Evolutionary conservation across 2,329 filamentous ascomycete genomes (phyloP).

Genomic region (Alternaria infectoria): DNA sequence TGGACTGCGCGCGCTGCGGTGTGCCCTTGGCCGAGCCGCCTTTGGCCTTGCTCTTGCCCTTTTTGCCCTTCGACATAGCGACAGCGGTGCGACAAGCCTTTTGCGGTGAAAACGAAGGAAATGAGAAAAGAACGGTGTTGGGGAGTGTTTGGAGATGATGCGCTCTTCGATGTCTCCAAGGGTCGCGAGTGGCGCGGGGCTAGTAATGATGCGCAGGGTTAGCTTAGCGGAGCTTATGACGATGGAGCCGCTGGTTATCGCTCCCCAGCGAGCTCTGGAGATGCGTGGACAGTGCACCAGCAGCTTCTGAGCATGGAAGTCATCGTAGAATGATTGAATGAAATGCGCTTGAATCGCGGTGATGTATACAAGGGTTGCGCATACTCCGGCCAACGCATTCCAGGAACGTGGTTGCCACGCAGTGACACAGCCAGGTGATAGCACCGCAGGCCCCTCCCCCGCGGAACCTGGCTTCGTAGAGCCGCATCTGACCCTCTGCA

Average conservation of each 20-base stretch:
- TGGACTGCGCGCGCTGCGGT: constrained; percentile 25
- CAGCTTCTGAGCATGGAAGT: neutral
- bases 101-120: neutral
- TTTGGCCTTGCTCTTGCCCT: constrained; percentile 37
- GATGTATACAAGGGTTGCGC: neutral
- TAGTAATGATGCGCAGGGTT: neutral
- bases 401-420: constrained; percentile 1
- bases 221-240: constrained; percentile 10
- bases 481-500: constrained; percentile 15
- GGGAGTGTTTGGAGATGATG: constrained; percentile 9
- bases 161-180: neutral
- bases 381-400: neutral
- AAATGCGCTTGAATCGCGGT: neutral
- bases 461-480: constrained; percentile 4
- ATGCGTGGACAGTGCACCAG: neutral
- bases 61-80: constrained; percentile 35
- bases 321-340: neutral
- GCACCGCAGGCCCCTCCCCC: constrained; percentile 10
- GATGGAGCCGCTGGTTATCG: neutral
- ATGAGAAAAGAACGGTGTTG: neutral
- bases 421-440: constrained; percentile 13
- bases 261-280: neutral
- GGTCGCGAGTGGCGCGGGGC: constrained; percentile 10
- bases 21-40: constrained; percentile 25
- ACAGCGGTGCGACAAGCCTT: neutral